A percentile compares a stretch with the other conserved stretches of the same genome.
Evolutionary conservation across 2,329 filamentous ascomycete genomes (phyloP).

Genomic region (Cladosporium sp.): DNA sequence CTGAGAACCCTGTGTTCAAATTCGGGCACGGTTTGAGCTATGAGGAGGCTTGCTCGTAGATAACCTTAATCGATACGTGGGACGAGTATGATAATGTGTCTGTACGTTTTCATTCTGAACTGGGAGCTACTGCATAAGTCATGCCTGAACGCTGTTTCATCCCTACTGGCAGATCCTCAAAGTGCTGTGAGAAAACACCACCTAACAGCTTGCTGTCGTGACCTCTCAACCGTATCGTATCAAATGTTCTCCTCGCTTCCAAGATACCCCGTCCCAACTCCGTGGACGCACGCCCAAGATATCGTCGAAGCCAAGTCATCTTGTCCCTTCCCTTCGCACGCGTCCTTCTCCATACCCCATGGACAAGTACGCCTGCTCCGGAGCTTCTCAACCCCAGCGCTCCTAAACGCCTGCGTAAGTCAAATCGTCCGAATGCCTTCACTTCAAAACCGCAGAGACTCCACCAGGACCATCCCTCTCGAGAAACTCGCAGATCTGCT

Average conservation of each 20-base stretch:
- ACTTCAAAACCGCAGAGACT: neutral
- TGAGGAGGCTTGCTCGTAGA: conserved; percentile 7
- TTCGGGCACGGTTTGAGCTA: conserved; percentile 41
- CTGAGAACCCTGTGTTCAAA: conserved; percentile 38
- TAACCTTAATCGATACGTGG: neutral
- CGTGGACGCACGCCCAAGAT: neutral
- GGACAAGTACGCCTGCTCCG: neutral
- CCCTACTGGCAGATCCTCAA: no score
- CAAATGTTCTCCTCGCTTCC: neutral
- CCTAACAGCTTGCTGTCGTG: neutral
- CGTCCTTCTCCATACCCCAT: neutral
- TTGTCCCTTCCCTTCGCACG: neutral
- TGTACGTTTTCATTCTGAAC: neutral
- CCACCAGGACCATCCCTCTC: neutral
- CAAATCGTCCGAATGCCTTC: neutral
- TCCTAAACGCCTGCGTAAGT: neutral
- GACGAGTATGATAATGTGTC: neutral
- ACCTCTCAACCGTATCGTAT: neutral
- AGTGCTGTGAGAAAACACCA: neutral
- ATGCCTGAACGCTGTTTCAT: no score
- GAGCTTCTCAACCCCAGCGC: neutral
- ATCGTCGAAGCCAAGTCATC: neutral
- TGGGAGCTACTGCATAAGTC: no score
- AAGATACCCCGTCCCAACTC: neutral
- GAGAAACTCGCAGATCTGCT: neutral